Base-by-base conservation (phyloP, 2,329 filamentous ascomycete species). In the Tolypocladium endophyticum region DNA sequence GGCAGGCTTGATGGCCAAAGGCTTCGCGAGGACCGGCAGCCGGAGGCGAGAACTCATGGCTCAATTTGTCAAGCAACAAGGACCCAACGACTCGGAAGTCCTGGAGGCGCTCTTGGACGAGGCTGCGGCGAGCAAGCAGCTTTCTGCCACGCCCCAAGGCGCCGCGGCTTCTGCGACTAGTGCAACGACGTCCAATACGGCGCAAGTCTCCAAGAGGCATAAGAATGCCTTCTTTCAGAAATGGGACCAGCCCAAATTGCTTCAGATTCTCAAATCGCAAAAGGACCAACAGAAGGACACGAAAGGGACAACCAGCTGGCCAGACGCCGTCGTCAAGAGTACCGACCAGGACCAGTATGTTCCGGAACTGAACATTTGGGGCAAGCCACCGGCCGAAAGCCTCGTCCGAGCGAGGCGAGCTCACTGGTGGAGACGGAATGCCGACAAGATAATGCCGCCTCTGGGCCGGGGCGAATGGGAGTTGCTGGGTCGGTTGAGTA, bases 381-480 rank as follows among this genome's bases (percentile, higher is more conserved):
- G 79, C 2, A 74, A 75, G 2, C 76, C 77, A 0, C 69, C 78
- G 1, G 61, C 73, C 3, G 64, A 71, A 6, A 76, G 70, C 52
- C 65, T 78, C 0, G 65, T 71, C 9, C 72, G 74, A n/a, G 74
- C 74, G 12, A 80, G 79, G 61, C 65, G 72, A 55, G 77, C 73
- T 35, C 73, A 70, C 28, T 81, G 78, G 72, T 87, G 81, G 79
- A 76, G 70, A 43, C 60, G 60, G 4, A 66, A 74, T 20, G 71
- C 78, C 0, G 68, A 75, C 16, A 81, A 78, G 61, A 62, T 84
- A 8, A 71, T 83, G 64, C 81, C 82, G n/a, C 85, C 85, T 0
- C 60, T 87, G 20, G 75, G 76, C 8, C 71, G 68, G 35, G 72
- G 73, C 23, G 82, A 87, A 66, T 87, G 83, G 83, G 75, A 85